Base-by-base conservation (phyloP, 1,284 basidiomycete genomes). In the Termitomyces sp. region DNA sequence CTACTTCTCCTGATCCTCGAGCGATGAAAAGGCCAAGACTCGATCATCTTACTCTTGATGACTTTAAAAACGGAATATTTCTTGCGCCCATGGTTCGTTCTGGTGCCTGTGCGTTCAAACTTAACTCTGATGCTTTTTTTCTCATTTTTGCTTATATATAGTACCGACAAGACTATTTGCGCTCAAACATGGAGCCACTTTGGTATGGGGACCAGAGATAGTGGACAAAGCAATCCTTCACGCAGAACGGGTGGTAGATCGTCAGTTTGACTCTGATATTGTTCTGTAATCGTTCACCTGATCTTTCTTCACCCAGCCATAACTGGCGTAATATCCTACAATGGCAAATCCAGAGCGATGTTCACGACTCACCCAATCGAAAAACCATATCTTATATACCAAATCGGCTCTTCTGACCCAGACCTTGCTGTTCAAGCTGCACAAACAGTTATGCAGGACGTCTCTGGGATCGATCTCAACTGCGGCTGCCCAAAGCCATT, bases 131-230 rank as follows among this genome's bases (percentile, higher is more conserved):
- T 16, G 10, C 18, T 30, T 26, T 37, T 49, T 21, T 37, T 39
- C 41, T 40, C 19, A 52, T 47, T 45, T 26, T n/a, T 33, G 34
- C 55, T 13, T 53, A 44, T 13, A 34, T 56, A 9, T 62, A 91
- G 88, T 93, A 30, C 90, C 88, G 0, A 91, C 88, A 5, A 84
- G 93, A 37, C 69, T 96, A 14, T 87, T 93, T 58, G 86, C 93
- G 7, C 77, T 99, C 40, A 93, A 96, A 62, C 89, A 98, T 64
- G 96, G 96, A 1, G 96, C 96, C 2, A 86, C 87, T 13, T 78
- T 99, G 4, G 96, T 99, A 0, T 99, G 97, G 97, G 88, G 91
- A 9, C 97, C 96, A 0, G 97, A 99, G 67, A 89, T 93, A 42
- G 89, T 99, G 5, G 97, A 99, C 72, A 93, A 91, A 69, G 97